phyloP scores from a whole-genome alignment of 148 eudicot species.

The Agrostemma githago region DNA sequence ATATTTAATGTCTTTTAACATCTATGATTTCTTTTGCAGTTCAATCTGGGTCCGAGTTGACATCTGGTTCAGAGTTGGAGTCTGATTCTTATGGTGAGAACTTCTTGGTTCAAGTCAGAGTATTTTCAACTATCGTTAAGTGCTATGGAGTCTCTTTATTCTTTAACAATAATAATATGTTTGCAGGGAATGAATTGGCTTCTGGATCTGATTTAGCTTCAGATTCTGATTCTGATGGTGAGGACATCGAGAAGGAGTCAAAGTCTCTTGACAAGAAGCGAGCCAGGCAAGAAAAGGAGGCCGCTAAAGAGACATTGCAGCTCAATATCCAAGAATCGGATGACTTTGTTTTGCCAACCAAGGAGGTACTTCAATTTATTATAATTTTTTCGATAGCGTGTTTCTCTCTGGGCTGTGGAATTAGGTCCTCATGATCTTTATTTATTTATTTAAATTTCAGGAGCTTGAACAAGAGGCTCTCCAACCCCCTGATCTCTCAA shows the following conservation, averaged over 20 bases:
- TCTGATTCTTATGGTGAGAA: conserved; percentile 3
- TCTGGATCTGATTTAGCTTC: neutral
- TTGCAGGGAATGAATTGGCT: neutral
- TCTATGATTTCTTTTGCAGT: neutral
- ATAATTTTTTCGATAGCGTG: neutral
- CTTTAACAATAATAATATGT: neutral
- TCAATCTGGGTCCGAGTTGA: neutral
- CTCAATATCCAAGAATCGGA: conserved; percentile 9
- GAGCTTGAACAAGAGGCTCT: conserved; percentile 78
- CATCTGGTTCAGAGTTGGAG: neutral
- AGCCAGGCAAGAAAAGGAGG: conserved; percentile 9
- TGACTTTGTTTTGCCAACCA: conserved; percentile 5
- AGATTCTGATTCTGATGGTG: conserved; percentile 5
- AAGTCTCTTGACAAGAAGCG: conserved; percentile 8
- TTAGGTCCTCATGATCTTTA: neutral
- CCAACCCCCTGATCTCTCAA: conserved; percentile 78
- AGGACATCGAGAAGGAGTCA: conserved; percentile 5
- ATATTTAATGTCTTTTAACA: no score
- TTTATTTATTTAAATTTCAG: conserved; percentile 26
- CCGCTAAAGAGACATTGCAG: neutral
- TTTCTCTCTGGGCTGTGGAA: neutral
- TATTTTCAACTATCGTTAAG: no score
- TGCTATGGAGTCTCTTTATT: no score
- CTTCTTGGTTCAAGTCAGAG: neutral
- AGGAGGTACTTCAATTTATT: neutral